Conservation (phyloP, 805 yeast species). For the Yamadazyma scolyti region DNA sequence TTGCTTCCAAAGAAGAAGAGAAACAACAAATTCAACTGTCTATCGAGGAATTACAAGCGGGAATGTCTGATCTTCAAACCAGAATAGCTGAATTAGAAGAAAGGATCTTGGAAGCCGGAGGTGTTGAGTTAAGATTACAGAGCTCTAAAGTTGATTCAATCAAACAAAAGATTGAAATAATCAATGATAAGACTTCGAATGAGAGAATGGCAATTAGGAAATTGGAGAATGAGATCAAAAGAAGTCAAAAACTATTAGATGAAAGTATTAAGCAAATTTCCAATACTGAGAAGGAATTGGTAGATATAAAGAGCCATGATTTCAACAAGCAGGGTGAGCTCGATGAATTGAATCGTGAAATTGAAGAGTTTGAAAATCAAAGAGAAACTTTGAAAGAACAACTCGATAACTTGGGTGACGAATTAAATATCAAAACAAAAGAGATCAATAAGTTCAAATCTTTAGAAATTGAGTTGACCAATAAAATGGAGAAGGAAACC, state of each 20-base stretch:
- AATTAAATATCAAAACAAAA: constrained; percentile 34
- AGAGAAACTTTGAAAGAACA: constrained; percentile 39
- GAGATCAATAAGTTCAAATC: constrained; percentile 57
- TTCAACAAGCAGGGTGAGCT: constrained; percentile 26
- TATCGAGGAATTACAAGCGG: constrained; percentile 39
- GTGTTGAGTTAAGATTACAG: constrained; percentile 75
- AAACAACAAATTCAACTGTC: constrained; percentile 15
- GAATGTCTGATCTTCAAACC: constrained; percentile 52
- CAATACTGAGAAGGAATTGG: constrained; percentile 20
- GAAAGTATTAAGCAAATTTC: constrained; percentile 47
- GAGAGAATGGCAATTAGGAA: constrained; percentile 58
- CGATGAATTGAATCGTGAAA: constrained; percentile 23
- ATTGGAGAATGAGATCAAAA: constrained; percentile 58
- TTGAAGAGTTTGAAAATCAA: constrained; percentile 29
- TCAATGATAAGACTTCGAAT: constrained; percentile 52
- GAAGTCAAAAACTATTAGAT: constrained; percentile 46
- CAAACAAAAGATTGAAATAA: constrained; percentile 59
- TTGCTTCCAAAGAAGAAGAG: constrained; percentile 14
- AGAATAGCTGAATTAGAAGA: constrained; percentile 64
- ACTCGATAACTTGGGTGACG: constrained; percentile 29
- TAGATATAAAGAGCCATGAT: constrained; percentile 17
- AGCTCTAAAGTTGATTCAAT: constrained; percentile 78
- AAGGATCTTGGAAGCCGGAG: constrained; percentile 87
- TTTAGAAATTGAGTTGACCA: constrained; percentile 62
- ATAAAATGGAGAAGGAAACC: constrained; percentile 54